Percentiles rank a stretch among this genome's conserved stretches.
These are phyloP conservation scores for Fusarium newnesense DNA, from an alignment of 2,329 filamentous ascomycete genomes.

Conservation along the genomic window DNA sequence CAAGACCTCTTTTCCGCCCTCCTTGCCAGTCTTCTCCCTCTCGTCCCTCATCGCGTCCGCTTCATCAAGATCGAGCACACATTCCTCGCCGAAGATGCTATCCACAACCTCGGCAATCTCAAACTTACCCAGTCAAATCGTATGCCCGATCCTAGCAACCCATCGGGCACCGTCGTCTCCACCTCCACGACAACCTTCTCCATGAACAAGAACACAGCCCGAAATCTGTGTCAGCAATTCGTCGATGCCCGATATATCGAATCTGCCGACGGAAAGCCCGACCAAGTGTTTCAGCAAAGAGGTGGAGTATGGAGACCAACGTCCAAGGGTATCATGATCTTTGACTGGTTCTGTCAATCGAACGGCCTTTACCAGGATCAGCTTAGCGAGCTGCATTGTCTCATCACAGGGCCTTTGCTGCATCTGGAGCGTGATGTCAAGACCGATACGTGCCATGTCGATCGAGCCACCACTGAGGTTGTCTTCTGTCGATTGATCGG, in stretches of 20 bases:
- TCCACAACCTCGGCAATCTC: slow-evolving; percentile 94
- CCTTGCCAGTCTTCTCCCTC: slow-evolving; percentile 87
- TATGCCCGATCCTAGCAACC: slow-evolving; percentile 97
- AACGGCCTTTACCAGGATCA: slow-evolving; percentile 96
- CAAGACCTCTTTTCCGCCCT: slow-evolving; percentile 96
- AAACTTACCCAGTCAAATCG: slow-evolving; percentile 99
- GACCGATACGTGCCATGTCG: slow-evolving; percentile 88
- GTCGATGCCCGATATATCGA: slow-evolving; percentile 95
- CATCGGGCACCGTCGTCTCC: slow-evolving; percentile 92
- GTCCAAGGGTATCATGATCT: slow-evolving; percentile 91
- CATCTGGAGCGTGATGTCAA: slow-evolving; percentile 85
- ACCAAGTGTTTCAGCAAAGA: slow-evolving; percentile 85
- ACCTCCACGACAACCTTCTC: slow-evolving; percentile 98
- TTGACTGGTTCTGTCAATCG: slow-evolving; percentile 90
- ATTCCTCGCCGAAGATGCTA: slow-evolving; percentile 95
- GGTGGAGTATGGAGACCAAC: slow-evolving; percentile 90
- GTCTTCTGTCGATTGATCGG: slow-evolving; percentile 93
- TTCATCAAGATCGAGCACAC: slow-evolving; percentile 92
- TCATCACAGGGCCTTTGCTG: slow-evolving; percentile 85
- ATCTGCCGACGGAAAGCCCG: slow-evolving; percentile 86
- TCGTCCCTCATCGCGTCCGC: slow-evolving; percentile 87
- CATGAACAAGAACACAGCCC: slow-evolving; percentile 98
- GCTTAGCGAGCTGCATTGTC: slow-evolving; percentile 82
- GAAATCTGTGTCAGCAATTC: slow-evolving; percentile 93
- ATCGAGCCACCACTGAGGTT: slow-evolving; percentile 89